A percentile compares a stretch with the other conserved stretches of the same genome.
phyloP scores from a whole-genome alignment of 2,329 filamentous ascomycete species.

The Phoma sp. region DNA sequence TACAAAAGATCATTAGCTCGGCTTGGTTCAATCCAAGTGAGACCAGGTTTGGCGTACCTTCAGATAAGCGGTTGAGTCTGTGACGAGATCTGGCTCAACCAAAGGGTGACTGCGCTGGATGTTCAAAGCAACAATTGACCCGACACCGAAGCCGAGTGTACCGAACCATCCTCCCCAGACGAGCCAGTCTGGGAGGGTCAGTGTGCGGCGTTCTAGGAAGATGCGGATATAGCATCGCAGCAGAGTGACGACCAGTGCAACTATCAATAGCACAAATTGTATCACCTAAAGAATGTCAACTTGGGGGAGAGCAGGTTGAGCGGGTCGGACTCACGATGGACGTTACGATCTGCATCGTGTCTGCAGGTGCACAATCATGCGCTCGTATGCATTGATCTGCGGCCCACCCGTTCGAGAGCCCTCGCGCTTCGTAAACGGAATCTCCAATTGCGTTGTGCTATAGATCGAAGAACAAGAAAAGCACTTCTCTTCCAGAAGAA shows the following conservation, averaged over 20 bases:
- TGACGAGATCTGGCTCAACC: slow-evolving; percentile 20
- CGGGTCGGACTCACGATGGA: slow-evolving; percentile 12
- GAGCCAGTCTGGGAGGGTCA: slow-evolving; percentile 27
- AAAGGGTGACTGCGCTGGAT: slow-evolving; percentile 25
- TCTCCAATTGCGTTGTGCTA: background rate
- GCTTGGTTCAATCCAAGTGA: too few relatives aligned
- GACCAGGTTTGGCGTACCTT: slow-evolving; percentile 6
- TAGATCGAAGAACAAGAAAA: background rate
- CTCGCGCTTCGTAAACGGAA: background rate
- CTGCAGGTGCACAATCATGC: background rate
- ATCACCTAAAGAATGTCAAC: slow-evolving; percentile 14
- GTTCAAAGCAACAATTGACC: slow-evolving; percentile 24
- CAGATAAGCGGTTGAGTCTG: slow-evolving; percentile 26
- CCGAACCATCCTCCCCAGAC: slow-evolving; percentile 30
- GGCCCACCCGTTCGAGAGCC: background rate
- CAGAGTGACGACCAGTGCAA: slow-evolving; percentile 22
- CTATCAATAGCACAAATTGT: slow-evolving; percentile 22
- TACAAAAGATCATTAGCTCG: too few relatives aligned
- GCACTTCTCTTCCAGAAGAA: background rate
- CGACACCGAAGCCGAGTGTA: slow-evolving; percentile 24
- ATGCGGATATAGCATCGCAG: slow-evolving; percentile 29
- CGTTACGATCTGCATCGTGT: slow-evolving; percentile 14
- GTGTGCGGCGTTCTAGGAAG: slow-evolving; percentile 17
- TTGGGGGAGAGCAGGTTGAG: background rate
- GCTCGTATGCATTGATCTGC: slow-evolving; percentile 1